These are phyloP conservation scores for Fusarium sp. DNA, from an alignment of 2,329 filamentous ascomycete species.

Conservation along the genomic window DNA sequence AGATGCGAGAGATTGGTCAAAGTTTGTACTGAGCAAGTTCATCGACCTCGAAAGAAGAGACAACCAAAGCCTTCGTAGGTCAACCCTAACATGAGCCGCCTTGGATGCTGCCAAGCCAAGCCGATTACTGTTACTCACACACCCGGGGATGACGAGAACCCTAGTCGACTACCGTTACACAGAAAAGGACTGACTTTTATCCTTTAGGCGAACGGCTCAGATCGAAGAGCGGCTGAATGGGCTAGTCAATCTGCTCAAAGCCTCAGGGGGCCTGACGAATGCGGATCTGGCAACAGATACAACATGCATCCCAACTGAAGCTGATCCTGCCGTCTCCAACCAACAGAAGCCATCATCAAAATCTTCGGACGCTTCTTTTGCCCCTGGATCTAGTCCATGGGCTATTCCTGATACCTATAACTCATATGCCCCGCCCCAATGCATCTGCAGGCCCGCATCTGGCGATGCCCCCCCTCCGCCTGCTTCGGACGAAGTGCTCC, in stretches of 20 bases:
- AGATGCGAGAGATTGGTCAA: conserved; percentile 63
- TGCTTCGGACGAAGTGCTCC: conserved; percentile 59
- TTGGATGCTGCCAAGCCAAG: neutral
- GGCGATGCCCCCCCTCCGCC: conserved; percentile 54
- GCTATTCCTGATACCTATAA: conserved; percentile 59
- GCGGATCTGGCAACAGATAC: conserved; percentile 41
- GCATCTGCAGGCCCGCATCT: conserved; percentile 59
- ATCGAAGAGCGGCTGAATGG: conserved; percentile 63
- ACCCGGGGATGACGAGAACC: neutral
- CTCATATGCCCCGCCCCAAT: conserved; percentile 58
- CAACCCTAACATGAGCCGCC: neutral
- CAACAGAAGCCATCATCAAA: conserved; percentile 43
- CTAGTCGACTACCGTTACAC: neutral
- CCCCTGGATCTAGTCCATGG: conserved; percentile 39
- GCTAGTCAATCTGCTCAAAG: conserved; percentile 60
- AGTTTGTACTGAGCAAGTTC: conserved; percentile 60
- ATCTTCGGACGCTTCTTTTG: conserved; percentile 16
- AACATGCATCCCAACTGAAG: conserved; percentile 44
- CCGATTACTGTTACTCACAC: no score
- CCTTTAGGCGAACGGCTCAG: conserved; percentile 59
- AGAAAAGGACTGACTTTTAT: neutral
- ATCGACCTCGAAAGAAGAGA: conserved; percentile 64
- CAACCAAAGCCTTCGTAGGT: conserved; percentile 64
- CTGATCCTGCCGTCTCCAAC: conserved; percentile 39
- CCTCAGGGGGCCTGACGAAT: conserved; percentile 53